Percentiles rank a stretch among this genome's conserved stretches.
These are phyloP conservation scores for Talaromyces funiculosus DNA, from an alignment of 2,329 filamentous ascomycete species.

Conservation along the genomic window DNA sequence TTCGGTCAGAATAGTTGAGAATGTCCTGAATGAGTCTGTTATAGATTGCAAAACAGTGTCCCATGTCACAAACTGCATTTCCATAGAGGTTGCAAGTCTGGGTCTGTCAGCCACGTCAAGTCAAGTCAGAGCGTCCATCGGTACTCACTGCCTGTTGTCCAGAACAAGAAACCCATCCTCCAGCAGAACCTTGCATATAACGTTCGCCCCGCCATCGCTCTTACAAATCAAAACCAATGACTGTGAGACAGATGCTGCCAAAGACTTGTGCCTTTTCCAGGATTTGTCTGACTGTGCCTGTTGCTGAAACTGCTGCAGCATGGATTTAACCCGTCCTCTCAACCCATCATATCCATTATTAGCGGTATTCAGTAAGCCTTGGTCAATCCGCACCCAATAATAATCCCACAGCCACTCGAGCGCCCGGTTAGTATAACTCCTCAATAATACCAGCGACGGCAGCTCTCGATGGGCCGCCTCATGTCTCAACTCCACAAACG, in stretches of 20 bases:
- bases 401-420: constrained; percentile 83
- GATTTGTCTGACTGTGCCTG: neutral
- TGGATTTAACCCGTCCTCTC: neutral
- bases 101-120: neutral
- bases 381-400: constrained; percentile 64
- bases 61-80: constrained; percentile 30
- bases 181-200: constrained; percentile 25
- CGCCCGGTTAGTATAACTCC: constrained; percentile 62
- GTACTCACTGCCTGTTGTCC: constrained; percentile 24
- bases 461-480: constrained; percentile 86
- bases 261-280: constrained; percentile 27
- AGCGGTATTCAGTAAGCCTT: too few species aligned
- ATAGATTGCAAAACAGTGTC: constrained; percentile 34
- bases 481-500: constrained; percentile 84
- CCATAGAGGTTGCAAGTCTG: constrained; percentile 18
- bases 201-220: constrained; percentile 9
- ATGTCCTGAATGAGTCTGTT: constrained; percentile 25
- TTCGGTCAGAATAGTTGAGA: constrained; percentile 36
- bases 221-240: constrained; percentile 27
- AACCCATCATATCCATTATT: neutral
- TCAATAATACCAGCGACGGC: constrained; percentile 67
- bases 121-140: too few species aligned
- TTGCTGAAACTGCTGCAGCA: constrained; percentile 1
- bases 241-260: constrained; percentile 19
- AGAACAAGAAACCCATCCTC: constrained; percentile 24